Evolutionary conservation across 371 early-diverging fungal species (phyloP).

Genomic region (Mucor velutinosus): DNA sequence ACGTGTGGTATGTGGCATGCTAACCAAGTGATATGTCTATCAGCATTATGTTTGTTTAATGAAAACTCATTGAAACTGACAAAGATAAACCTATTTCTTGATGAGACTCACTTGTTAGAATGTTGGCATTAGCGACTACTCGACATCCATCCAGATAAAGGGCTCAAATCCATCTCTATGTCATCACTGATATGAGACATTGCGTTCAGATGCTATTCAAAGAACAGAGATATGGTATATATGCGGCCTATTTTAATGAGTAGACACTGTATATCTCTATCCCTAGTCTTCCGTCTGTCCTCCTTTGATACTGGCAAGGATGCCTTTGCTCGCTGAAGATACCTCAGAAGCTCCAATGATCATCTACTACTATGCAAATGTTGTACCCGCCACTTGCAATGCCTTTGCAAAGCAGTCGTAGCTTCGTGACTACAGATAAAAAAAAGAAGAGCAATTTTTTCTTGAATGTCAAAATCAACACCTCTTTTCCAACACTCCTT

Average conservation of each 20-base stretch:
- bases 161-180: not conserved
- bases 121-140: not conserved
- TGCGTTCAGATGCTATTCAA: not conserved
- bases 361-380: not conserved
- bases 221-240: too few relatives aligned
- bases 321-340: not conserved
- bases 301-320: too few relatives aligned
- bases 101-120: too few relatives aligned
- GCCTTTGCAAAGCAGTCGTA: not conserved
- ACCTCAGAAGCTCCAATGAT: not conserved
- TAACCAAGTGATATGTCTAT: too few relatives aligned
- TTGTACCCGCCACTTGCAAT: not conserved
- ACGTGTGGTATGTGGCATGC: not conserved
- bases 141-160: too few relatives aligned
- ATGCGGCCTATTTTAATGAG: too few relatives aligned
- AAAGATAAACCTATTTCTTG: too few relatives aligned
- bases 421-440: slow-evolving; percentile 8
- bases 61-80: not conserved
- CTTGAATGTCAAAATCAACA: not conserved
- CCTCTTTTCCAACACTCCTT: not conserved
- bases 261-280: too few relatives aligned
- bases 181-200: not conserved
- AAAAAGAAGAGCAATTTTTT: slow-evolving; percentile 1
- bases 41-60: too few relatives aligned
- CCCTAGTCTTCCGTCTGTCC: too few relatives aligned